Evolutionary conservation across 768 basidiomycete species (phyloP), one percentile per base, ranked within the genome.

Genomic region (Suillus weaverae): DNA sequence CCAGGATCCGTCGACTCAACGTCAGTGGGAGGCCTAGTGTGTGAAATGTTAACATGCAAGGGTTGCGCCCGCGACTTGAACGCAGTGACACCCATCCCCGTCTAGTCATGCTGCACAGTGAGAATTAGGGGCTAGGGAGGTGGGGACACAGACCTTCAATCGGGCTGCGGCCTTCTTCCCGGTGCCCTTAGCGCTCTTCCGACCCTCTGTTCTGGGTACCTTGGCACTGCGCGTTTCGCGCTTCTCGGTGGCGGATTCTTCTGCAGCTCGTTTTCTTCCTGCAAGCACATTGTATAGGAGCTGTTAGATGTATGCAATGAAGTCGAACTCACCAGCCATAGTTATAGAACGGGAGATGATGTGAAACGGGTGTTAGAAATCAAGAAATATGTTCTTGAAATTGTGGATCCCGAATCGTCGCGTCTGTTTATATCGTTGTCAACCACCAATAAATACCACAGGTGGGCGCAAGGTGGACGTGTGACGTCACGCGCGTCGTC

Each of bases 21-120:
- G 10, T 70, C 60, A 38, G 79, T 73, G 30, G 73, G 73, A 18
- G 87, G 87, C 11, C 85, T 84, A 2, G 89, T 89, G 71, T 89
- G 85, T 5, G 89, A 90, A 61, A 92, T 70, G 69, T 83, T 84
- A 60, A 90, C 78, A 69, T 92, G 86, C 9, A 94, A 74, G 3
- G 92, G 90, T 18, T 86, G 75, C 9, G 91, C 92, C 63, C 83
- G 83, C n/a, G 81, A 76, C 69, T 84, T 87, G 79, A 92, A 92
- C 11, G 77, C 72, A 2, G 84, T 77, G 1, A 81, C 77, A 5
- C 84, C 75, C 53, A 88, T 72, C 43, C 78, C 78, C 0, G 81
- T 74, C 85, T 87, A 71, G 22, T 60, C 56, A 46, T 35, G 16
- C 18, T 11, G 57, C 51, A 30, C 16, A 57, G 59, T 56, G 59